Evolutionary conservation across 73 alveolate species (phyloP).

Genomic region (Durusdinium trenchii): DNA sequence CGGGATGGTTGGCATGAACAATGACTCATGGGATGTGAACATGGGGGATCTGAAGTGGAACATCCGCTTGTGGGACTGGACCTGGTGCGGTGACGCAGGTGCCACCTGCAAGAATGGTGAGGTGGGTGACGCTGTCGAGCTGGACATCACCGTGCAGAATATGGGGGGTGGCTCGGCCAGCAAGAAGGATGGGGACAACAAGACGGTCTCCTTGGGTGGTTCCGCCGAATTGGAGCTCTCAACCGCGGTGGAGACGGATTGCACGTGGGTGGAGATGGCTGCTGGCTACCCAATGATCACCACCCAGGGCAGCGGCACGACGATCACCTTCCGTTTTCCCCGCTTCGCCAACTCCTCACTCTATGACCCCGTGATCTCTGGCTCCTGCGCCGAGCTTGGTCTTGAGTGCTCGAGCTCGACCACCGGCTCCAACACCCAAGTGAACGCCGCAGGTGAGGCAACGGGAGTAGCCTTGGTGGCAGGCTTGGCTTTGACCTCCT

Average conservation of each 20-base stretch:
- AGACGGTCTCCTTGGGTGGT: slow-evolving; percentile 14
- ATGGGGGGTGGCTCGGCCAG: slow-evolving; percentile 58
- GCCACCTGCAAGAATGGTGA: slow-evolving; percentile 30
- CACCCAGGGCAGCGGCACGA: slow-evolving; percentile 27
- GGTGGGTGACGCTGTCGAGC: slow-evolving; percentile 32
- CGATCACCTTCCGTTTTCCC: slow-evolving; percentile 26
- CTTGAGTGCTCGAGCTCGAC: too few relatives aligned
- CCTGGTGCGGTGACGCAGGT: slow-evolving; percentile 56
- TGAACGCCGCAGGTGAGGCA: too few relatives aligned
- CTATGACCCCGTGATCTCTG: slow-evolving; percentile 10
- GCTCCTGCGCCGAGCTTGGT: slow-evolving; percentile 1
- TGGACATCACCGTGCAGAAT: slow-evolving; percentile 59
- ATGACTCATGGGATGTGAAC: slow-evolving; percentile 29
- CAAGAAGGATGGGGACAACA: slow-evolving; percentile 1
- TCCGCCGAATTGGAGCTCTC: not conserved
- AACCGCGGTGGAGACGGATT: slow-evolving; percentile 1
- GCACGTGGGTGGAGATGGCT: slow-evolving; percentile 24
- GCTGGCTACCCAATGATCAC: slow-evolving; percentile 25
- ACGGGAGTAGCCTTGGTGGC: too few relatives aligned
- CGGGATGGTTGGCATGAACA: slow-evolving; percentile 38
- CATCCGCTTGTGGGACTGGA: slow-evolving; percentile 64
- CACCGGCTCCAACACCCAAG: too few relatives aligned
- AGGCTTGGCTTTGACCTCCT: too few relatives aligned
- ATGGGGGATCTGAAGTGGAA: slow-evolving; percentile 34
- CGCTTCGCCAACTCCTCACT: not conserved